phyloP scores from a whole-genome alignment of 306 rosid species.

The Vicia sativa region DNA sequence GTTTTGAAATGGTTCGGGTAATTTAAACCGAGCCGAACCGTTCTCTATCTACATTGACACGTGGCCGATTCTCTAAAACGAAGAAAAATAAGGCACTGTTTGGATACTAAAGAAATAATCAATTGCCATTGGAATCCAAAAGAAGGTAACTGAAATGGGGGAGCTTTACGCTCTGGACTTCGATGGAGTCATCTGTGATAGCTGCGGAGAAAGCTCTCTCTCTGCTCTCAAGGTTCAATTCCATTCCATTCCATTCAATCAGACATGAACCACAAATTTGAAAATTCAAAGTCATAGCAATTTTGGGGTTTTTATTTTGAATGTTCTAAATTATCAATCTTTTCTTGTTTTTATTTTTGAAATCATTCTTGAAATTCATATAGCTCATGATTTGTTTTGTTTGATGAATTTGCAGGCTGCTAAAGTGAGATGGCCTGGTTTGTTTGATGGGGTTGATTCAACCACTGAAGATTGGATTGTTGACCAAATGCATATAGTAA shows the following conservation, averaged over 20 bases:
- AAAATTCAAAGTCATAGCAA: conserved; percentile 2
- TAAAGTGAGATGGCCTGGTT: conserved; percentile 72
- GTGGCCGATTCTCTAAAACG: not conserved
- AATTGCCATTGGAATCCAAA: conserved; percentile 20
- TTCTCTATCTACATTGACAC: conserved; percentile 8
- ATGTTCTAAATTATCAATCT: not conserved
- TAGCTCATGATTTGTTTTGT: conserved; percentile 28
- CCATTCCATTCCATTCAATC: too few relatives aligned
- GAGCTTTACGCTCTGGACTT: conserved; percentile 90
- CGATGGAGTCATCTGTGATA: conserved; percentile 90
- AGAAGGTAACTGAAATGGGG: conserved; percentile 54
- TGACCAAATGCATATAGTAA: conserved; percentile 74
- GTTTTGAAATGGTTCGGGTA: not conserved
- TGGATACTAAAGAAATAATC: conserved; percentile 24
- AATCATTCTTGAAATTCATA: not conserved
- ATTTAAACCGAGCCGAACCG: not conserved
- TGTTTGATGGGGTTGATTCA: conserved; percentile 70
- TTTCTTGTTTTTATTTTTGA: not conserved
- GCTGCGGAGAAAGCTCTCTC: conserved; percentile 92
- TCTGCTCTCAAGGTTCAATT: conserved; percentile 74
- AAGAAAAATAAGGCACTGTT: conserved; percentile 15
- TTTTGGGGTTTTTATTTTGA: not conserved
- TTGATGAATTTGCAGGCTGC: conserved; percentile 67
- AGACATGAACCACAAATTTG: not conserved
- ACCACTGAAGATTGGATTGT: conserved; percentile 71